Evolutionary conservation across 2,329 filamentous ascomycete genomes (phyloP).

Genomic region (Aurifilum marmelostoma): DNA sequence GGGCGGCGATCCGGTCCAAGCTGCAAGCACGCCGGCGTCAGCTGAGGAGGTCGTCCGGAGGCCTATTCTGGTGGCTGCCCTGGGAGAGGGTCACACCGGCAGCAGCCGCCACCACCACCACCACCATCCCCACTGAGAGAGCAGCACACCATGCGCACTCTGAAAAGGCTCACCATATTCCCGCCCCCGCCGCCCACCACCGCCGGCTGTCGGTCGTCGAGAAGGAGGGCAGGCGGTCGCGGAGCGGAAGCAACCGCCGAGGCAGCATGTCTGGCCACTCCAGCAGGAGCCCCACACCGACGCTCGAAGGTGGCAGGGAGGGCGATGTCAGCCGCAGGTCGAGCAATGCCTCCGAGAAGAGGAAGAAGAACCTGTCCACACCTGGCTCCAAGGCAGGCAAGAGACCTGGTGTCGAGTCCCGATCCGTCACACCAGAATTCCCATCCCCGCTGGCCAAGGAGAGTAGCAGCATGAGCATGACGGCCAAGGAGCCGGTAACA

Average conservation of each 20-base stretch:
- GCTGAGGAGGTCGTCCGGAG: constrained; percentile 67
- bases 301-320: constrained; percentile 47
- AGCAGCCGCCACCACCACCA: constrained; percentile 32
- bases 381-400: constrained; percentile 39
- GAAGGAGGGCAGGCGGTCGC: constrained; percentile 52
- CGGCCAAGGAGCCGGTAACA: constrained; percentile 12
- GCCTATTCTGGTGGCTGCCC: constrained; percentile 86
- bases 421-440: constrained; percentile 59
- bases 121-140: no score
- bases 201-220: constrained; percentile 48
- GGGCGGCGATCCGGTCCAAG: constrained; percentile 71
- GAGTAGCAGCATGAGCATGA: constrained; percentile 45
- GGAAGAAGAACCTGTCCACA: constrained; percentile 52
- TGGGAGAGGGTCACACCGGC: constrained; percentile 58
- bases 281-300: constrained; percentile 53
- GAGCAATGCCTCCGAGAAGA: constrained; percentile 53
- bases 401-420: constrained; percentile 50
- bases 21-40: constrained; percentile 70
- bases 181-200: constrained; percentile 34
- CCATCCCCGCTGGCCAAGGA: constrained; percentile 57
- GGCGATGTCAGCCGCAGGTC: constrained; percentile 47
- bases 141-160: constrained; percentile 38
- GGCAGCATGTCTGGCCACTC: constrained; percentile 53
- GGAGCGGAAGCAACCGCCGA: constrained; percentile 57
- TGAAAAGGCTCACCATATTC: constrained; percentile 40